Evolutionary conservation across 2,329 filamentous ascomycete species (phyloP).

Genomic region (Monilinia laxa): DNA sequence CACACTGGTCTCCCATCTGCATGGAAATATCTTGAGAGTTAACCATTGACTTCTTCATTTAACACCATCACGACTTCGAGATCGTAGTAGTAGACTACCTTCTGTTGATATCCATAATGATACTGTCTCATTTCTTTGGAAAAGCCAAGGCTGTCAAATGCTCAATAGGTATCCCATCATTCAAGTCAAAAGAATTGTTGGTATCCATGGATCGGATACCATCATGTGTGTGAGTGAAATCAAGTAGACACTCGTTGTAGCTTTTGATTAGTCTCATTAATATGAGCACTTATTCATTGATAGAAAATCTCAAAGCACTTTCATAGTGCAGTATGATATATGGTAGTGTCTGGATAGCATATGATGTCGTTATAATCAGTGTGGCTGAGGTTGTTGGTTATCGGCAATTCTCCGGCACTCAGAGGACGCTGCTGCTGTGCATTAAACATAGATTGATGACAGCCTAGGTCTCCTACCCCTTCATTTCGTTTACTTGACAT

Average conservation of each 20-base stretch:
- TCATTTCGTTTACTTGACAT: background rate
- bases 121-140: background rate
- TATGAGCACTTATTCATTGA: no score
- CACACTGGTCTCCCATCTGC: background rate
- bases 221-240: background rate
- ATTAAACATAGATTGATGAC: background rate
- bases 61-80: background rate
- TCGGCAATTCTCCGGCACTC: constrained; percentile 16
- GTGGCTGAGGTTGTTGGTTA: constrained; percentile 3
- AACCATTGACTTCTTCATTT: no score
- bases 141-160: background rate
- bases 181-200: background rate
- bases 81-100: background rate
- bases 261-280: background rate
- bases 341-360: background rate
- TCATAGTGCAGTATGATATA: background rate
- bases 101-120: background rate
- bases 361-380: background rate
- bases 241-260: constrained; percentile 8
- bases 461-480: background rate
- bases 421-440: background rate
- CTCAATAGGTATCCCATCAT: background rate
- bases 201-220: background rate
- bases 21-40: background rate
- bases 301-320: background rate